Base-by-base conservation (phyloP, 2,329 filamentous ascomycete genomes). In the Mycosphaerella arachidis region DNA sequence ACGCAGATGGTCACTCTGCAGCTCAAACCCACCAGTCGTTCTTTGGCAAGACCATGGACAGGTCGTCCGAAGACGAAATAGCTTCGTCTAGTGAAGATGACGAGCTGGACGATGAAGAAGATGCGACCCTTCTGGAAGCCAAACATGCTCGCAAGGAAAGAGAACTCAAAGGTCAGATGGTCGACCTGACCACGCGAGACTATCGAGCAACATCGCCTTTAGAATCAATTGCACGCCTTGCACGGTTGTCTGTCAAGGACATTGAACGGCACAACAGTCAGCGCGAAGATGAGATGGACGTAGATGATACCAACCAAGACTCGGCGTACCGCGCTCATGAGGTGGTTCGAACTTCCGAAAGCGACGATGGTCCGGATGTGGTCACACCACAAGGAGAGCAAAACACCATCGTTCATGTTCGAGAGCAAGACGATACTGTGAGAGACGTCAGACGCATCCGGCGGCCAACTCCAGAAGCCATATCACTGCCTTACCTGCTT, bases 91-190 rank as follows among this genome's bases (percentile, higher is more conserved):
- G 77, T 24, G 73, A 75, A 46, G 78, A 81, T 20, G 78, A 81
- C 54, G 77, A 77, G 53, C 70, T 79, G 55, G 77, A 79, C 62
- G 70, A 78, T 10, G 77, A 81, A 59, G 77, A 80, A 62, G 78
- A 79, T 56, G 75, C 78, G 55, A 76, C 76, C 8, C 73, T 78
- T 33, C 75, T 75, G 20, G 76, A 80, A 66, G 76, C 75, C 5
- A 79, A 77, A 53, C 80, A 78, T 61, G 77, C 78, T 48, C 71
- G 75, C 9, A 74, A 78, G 59, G 79, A 78, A 63, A 70, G 77
- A 12, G 70, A 73, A 53, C 70, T 81, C 6, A 76, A 77, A 62
- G 70, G 76, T 4, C 75, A 76, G 60, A 72, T 76, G 56, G 70
- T 77, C 24, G 77, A 81, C 57, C 63, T 81, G 7, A 78, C 74